Evolutionary conservation across 1,284 basidiomycete species (phyloP).

Genomic region (Ceratobasidium theobromae): DNA sequence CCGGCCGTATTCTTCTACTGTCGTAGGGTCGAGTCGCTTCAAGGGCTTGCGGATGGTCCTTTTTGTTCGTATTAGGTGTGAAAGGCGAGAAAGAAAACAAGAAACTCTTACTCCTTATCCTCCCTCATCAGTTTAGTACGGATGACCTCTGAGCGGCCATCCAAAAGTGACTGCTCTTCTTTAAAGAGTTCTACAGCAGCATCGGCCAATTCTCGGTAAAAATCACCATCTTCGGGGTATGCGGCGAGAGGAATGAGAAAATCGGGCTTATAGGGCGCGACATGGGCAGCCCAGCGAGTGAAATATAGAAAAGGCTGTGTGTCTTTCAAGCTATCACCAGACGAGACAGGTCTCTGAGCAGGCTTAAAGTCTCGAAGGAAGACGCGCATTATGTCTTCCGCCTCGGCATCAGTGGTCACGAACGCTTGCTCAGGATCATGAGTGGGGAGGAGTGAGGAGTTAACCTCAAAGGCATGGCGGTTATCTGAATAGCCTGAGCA

Average conservation of each 20-base stretch:
- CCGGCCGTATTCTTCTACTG: background rate
- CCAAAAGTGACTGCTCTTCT: background rate
- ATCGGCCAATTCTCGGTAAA: background rate
- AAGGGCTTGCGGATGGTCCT: background rate
- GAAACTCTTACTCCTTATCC: background rate
- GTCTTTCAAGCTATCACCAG: background rate
- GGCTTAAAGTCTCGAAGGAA: background rate
- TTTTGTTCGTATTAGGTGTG: background rate
- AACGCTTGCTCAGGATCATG: background rate
- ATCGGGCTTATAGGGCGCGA: background rate
- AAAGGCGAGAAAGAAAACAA: background rate
- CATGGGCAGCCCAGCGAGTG: background rate
- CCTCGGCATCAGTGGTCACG: background rate
- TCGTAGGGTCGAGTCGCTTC: background rate
- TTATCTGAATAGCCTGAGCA: background rate
- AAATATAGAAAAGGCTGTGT: background rate
- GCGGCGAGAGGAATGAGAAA: background rate
- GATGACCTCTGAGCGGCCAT: background rate
- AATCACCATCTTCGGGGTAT: background rate
- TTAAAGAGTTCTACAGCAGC: background rate
- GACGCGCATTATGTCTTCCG: background rate
- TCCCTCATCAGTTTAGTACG: background rate
- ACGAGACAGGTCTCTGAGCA: too few species aligned
- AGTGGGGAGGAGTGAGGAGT: background rate
- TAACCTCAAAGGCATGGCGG: background rate